phyloP scores from a whole-genome alignment of 257 asterid genomes.

The Misopates orontium region DNA sequence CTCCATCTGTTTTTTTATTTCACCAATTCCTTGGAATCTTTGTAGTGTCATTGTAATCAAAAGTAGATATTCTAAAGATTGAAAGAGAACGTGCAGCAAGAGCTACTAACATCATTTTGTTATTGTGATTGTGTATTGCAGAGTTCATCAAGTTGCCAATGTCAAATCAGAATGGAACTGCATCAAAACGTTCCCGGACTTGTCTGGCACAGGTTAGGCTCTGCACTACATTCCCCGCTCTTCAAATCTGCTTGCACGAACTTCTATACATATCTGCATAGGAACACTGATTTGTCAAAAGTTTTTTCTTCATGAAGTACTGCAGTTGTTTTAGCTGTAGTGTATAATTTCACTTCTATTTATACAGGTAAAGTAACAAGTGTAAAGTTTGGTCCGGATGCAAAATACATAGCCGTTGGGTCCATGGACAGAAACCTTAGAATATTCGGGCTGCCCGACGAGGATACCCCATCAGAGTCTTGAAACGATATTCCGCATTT shows the following conservation, averaged over 20 bases:
- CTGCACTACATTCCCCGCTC: no score
- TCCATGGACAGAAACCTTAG: conserved; percentile 93
- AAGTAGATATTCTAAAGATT: background rate
- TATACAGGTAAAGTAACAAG: conserved; percentile 72
- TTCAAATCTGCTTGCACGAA: no score
- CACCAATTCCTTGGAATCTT: background rate
- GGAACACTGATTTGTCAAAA: no score
- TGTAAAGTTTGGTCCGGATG: conserved; percentile 87
- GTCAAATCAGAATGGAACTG: conserved; percentile 91
- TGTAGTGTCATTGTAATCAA: background rate
- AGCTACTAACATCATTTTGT: background rate
- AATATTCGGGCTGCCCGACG: conserved; percentile 80
- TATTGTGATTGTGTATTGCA: conserved; percentile 32
- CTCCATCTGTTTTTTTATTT: background rate
- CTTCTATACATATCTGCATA: no score
- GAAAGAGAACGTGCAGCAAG: conserved; percentile 9
- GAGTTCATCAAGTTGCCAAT: conserved; percentile 81
- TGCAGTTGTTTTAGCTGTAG: background rate
- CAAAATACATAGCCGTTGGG: conserved; percentile 87
- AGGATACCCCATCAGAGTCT: conserved; percentile 51
- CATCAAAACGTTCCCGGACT: conserved; percentile 90
- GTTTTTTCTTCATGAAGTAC: no score
- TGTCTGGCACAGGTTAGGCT: conserved; percentile 89
- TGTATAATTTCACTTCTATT: conserved; percentile 7
- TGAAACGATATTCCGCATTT: conserved; percentile 30